Evolutionary conservation across 306 rosid species (phyloP), one percentile per base, ranked within the genome.

Genomic region (Lupinus albus): DNA sequence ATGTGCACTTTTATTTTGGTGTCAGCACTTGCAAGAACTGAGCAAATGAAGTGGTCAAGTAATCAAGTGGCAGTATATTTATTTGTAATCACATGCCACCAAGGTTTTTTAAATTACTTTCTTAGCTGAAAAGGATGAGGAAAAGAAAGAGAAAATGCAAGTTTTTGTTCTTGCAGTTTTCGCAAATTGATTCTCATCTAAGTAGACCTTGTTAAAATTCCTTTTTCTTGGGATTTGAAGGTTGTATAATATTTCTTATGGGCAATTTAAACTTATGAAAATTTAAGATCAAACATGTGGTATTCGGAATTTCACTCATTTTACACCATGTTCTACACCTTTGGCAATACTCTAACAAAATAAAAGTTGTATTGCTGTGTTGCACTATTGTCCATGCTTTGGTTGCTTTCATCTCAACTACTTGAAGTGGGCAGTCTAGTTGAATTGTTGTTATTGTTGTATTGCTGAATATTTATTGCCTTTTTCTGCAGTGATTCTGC

Each of bases 401-500:
- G 48, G 10, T 11, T 65, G 46, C 46, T 39, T 38, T 57, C 39
- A 13, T 25, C 39, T 35, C n/a, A 17, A 7, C 65, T 75, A 14
- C 7, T 3, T 20, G 28, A 67, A 55, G 68, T 55, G 55, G 39
- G 38, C 49, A 30, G 58, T 70, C 53, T 73, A 41, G 50, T 50
- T 56, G 49, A 16, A 25, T 47, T 28, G 35, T 16, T 7, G 30
- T 38, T 45, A 16, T 45, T 47, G 18, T 61, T 68, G 48, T 45
- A 6, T 70, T 61, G 56, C 73, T 79, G 64, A 80, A 45, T 64
- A 64, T 75, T 35, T 51, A 57, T 59, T 61, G 16, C 18, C 32
- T 67, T 41, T 71, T 47, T 74, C 18, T 72, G 78, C 89, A 93
- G 98, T 93, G 76, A 88, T 89, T 79, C 82, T 93, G 77, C 98